Base-by-base conservation (phyloP, 257 asterid genomes). In the Jasminum sambac region DNA sequence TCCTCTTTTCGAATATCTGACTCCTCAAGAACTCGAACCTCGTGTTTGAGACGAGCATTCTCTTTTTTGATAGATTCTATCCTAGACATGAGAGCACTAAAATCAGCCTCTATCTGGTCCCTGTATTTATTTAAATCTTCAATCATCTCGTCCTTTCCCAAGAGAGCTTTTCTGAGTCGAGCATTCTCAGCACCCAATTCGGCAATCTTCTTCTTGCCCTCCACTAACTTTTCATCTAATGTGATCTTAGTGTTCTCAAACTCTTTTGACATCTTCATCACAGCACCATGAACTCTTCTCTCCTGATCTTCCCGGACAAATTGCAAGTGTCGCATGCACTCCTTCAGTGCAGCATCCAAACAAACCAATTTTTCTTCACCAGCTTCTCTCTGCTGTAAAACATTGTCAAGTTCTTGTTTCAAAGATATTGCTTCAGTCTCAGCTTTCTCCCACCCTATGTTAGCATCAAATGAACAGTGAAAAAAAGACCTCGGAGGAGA, bases 401-500 rank as follows among this genome's bases (percentile, higher is more conserved):
- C 90, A 57, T 65, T 84, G 25, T 90, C 91, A 37, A 92, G 84
- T 42, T 92, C 95, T 77, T 80, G 83, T 82, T 82, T 88, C 81
- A 83, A 57, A 66, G 83, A 75, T 36, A 82, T 68, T 65, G 87
- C 96, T 80, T 93, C 92, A 26, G 81, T 75, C 79, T 90, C 96
- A 21, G 96, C 83, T 71, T 84, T 90, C 84, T 89, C 95, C 96
- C 96, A 85, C 48, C 97, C 98, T 93, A 46, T 13, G 76, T 36
- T 10, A 21, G 43, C 21, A 19, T 70, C 11, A 71, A 66, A 57
- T 42, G 59, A 19, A 24, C 12, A 40, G 38, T 11, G 4, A 8
- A 59, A 12, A 19, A 50, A 52, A 72, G 9, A 39, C 21, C 42
- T 4, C 2, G 8, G 6, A 41, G 50, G 25, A 25, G 23, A 30